phyloP scores from a whole-genome alignment of 2,329 filamentous ascomycete species.

The Colletotrichum viniferum region DNA sequence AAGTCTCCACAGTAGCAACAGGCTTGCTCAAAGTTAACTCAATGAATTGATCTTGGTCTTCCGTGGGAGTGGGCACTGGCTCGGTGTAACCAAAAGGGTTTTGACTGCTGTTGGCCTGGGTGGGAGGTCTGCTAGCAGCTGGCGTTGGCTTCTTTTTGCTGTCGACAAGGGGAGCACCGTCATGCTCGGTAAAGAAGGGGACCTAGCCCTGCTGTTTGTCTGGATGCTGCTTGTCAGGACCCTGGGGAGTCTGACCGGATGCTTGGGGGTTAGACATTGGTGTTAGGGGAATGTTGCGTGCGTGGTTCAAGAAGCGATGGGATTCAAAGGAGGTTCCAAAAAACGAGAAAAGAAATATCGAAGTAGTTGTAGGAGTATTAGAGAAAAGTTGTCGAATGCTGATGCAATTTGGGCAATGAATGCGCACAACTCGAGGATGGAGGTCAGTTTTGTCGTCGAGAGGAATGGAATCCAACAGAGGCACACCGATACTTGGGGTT shows the following conservation, averaged over 20 bases:
- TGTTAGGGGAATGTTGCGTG: too few species aligned
- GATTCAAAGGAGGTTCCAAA: not conserved
- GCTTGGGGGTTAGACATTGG: not conserved
- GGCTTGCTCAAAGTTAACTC: not conserved
- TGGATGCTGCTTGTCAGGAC: not conserved
- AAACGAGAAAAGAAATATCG: not conserved
- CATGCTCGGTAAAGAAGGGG: conserved; percentile 12
- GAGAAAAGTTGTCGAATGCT: rapidly evolving
- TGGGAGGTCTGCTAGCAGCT: not conserved
- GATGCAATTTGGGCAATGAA: not conserved
- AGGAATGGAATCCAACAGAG: not conserved
- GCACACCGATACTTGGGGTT: not conserved
- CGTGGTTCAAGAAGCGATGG: not conserved
- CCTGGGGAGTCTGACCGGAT: not conserved
- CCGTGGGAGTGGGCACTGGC: not conserved
- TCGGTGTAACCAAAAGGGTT: not conserved
- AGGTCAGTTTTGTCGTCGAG: not conserved
- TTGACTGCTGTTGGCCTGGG: not conserved
- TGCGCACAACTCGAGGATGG: not conserved
- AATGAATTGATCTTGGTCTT: not conserved
- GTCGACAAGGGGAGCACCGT: not conserved
- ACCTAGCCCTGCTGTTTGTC: not conserved
- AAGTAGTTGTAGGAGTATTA: not conserved
- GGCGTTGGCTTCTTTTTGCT: not conserved
- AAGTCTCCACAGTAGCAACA: not conserved